Percentiles rank a stretch among this genome's conserved stretches.
Evolutionary conservation across 306 rosid species (phyloP).

Genomic region (Quercus robur): DNA sequence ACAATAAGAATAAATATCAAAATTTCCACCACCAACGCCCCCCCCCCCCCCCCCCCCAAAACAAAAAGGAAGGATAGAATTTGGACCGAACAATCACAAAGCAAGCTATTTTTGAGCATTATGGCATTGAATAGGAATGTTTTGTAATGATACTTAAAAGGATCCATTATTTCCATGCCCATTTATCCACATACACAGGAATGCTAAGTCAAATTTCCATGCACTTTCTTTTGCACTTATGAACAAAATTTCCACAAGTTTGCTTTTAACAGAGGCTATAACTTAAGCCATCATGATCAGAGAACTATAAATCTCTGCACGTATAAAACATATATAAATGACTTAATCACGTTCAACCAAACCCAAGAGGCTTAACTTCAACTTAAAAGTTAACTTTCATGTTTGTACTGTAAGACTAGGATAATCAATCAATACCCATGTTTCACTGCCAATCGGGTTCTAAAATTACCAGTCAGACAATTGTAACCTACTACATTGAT

Average conservation of each 20-base stretch:
- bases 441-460: not conserved
- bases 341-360: not conserved
- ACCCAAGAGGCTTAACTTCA: not conserved
- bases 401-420: not conserved
- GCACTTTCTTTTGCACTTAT: too few species aligned
- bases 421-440: not conserved
- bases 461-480: not conserved
- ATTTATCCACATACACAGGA: not conserved
- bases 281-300: not conserved
- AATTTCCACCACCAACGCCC: not conserved
- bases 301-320: not conserved
- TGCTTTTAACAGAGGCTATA: not conserved
- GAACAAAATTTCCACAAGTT: not conserved
- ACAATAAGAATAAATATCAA: not conserved
- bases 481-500: not conserved
- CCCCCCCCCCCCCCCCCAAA: too few species aligned
- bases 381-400: not conserved
- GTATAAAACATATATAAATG: too few species aligned
- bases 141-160: not conserved
- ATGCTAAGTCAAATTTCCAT: not conserved
- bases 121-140: not conserved
- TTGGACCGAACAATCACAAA: not conserved
- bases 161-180: not conserved
- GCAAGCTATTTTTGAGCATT: not conserved
- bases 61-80: not conserved